These are phyloP conservation scores for Lentithecium fluviatile DNA, from an alignment of 495 filamentous ascomycete genomes.

Conservation along the genomic window DNA sequence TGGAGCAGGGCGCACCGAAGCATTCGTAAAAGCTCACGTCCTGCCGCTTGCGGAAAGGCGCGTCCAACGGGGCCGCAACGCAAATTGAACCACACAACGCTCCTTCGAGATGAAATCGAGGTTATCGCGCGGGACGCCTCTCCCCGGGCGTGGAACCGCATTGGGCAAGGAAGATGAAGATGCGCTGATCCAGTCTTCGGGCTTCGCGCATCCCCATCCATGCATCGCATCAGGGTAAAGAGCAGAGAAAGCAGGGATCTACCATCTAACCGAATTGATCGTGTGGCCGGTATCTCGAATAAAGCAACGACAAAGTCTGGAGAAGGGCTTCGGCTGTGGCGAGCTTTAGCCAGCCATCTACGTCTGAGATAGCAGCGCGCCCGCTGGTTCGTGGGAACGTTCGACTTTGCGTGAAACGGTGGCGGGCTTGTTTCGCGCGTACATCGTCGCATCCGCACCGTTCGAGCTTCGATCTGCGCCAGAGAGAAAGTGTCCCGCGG, in stretches of 20 bases:
- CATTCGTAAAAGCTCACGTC: slow-evolving; percentile 11
- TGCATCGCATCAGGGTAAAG: neutral
- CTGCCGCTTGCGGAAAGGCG: slow-evolving; percentile 8
- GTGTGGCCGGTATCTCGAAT: slow-evolving; percentile 10
- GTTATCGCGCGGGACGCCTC: neutral
- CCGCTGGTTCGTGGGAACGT: neutral
- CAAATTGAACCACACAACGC: neutral
- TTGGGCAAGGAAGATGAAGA: slow-evolving; percentile 19
- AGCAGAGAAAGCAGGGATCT: neutral
- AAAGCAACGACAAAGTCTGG: slow-evolving; percentile 2
- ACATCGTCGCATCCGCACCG: neutral
- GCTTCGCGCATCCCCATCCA: neutral
- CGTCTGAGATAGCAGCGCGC: slow-evolving; percentile 1
- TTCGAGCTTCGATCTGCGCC: slow-evolving; percentile 6
- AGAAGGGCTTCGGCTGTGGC: slow-evolving; percentile 28
- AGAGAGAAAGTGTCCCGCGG: neutral
- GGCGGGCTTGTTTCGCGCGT: neutral
- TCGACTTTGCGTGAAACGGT: slow-evolving; percentile 12
- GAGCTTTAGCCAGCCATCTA: slow-evolving; percentile 5
- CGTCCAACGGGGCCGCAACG: slow-evolving; percentile 5
- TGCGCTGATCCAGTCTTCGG: neutral
- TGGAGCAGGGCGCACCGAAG: slow-evolving; percentile 13
- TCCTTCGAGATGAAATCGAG: neutral
- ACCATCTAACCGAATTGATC: neutral
- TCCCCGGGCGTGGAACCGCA: slow-evolving; percentile 4